These are phyloP conservation scores for Penicillium sp. DNA, from an alignment of 2,329 filamentous ascomycete genomes.

Conservation along the genomic window DNA sequence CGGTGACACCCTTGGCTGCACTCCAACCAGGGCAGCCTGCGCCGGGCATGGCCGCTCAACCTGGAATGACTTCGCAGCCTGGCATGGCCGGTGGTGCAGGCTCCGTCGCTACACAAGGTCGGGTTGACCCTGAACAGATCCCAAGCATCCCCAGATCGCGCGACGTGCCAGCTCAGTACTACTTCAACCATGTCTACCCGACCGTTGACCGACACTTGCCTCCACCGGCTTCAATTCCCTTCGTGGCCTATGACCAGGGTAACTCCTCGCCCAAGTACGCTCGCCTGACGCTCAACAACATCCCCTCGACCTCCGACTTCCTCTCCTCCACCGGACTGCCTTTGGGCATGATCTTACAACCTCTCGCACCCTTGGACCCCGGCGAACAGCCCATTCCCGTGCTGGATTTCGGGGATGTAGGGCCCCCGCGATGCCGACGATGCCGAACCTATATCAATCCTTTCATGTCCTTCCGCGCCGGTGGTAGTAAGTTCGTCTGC, in stretches of 20 bases:
- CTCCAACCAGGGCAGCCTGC: conserved; percentile 19
- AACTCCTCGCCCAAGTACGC: conserved; percentile 94
- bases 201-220: conserved; percentile 93
- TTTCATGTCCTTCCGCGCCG: conserved; percentile 94
- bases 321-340: conserved; percentile 75
- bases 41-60: not conserved
- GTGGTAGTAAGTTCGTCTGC: conserved; percentile 94
- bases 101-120: conserved; percentile 61
- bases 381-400: conserved; percentile 86
- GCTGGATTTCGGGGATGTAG: conserved; percentile 86
- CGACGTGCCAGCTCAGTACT: conserved; percentile 77
- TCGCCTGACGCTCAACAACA: conserved; percentile 86
- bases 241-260: conserved; percentile 91
- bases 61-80: conserved; percentile 27
- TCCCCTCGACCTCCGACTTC: conserved; percentile 75
- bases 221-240: conserved; percentile 80
- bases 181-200: conserved; percentile 80
- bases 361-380: conserved; percentile 72
- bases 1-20: conserved; percentile 28
- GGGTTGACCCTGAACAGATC: conserved; percentile 85
- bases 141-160: conserved; percentile 83
- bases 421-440: conserved; percentile 83
- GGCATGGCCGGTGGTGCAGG: conserved; percentile 44
- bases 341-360: conserved; percentile 81
- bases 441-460: conserved; percentile 98